Evolutionary conservation across 73 alveolate genomes (phyloP).

Genomic region (Symbiodinium pilosum): DNA sequence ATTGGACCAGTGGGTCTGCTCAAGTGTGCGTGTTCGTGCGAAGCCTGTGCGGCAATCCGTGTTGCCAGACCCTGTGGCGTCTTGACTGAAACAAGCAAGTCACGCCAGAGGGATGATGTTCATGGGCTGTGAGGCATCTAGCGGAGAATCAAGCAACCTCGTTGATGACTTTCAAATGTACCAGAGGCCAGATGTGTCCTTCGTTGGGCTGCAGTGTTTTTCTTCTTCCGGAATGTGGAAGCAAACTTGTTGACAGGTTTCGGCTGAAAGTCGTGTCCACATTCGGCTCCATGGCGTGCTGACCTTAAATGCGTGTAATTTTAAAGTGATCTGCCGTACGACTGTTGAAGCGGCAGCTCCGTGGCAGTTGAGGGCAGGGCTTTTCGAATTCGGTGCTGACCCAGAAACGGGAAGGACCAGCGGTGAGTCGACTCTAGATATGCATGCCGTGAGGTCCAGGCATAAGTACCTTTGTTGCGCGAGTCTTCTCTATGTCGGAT

Average conservation of each 20-base stretch:
- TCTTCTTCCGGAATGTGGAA: too few relatives aligned
- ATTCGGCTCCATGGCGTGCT: constrained; percentile 78
- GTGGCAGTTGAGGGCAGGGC: constrained; percentile 43
- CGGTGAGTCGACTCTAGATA: too few relatives aligned
- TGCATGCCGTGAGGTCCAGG: too few relatives aligned
- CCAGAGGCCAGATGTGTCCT: constrained; percentile 34
- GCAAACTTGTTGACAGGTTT: constrained; percentile 61
- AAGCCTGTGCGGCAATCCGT: too few relatives aligned
- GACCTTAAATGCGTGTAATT: not conserved
- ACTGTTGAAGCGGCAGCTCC: not conserved
- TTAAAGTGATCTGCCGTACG: not conserved
- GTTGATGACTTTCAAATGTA: constrained; percentile 56
- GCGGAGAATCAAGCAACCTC: not conserved
- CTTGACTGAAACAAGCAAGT: too few relatives aligned
- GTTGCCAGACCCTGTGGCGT: too few relatives aligned
- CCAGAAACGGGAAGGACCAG: constrained; percentile 74
- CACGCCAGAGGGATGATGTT: too few relatives aligned
- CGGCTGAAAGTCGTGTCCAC: constrained; percentile 78
- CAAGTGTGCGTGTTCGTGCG: too few relatives aligned
- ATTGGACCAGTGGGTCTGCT: too few relatives aligned
- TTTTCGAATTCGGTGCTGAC: constrained; percentile 67
- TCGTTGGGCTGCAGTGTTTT: too few relatives aligned
- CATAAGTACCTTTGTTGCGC: too few relatives aligned
- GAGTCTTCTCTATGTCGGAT: too few relatives aligned
- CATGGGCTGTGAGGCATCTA: not conserved